Base-by-base conservation (phyloP, 179 eudicot genomes). In the Amaranthus tricolor region DNA sequence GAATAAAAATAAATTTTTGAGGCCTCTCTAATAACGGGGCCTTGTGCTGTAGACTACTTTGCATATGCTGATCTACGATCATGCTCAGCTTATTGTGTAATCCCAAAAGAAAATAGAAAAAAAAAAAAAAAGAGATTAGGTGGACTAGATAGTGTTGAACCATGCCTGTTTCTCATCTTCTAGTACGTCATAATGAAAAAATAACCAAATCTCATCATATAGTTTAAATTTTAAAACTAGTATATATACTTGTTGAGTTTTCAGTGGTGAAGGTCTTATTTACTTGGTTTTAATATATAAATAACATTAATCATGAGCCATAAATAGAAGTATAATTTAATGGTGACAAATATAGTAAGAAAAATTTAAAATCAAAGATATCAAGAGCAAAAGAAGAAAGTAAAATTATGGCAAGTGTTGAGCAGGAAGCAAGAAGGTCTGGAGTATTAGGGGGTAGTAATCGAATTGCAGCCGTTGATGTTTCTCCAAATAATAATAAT, bases 361-460 rank as follows among this genome's bases (percentile, higher is more conserved):
- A 5, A 13, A 70, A 5, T n/a, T 9, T 40, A 16, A 15, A 24
- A 17, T 13, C 14, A 17, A 24, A 24, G 49, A 66, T 13, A 6
- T 12, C 12, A 21, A 14, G 60, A 19, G 9, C 12, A 49, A 11
- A 48, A 10, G 5, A 8, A 50, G 1, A 7, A 12, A 40, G 4
- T 24, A 15, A 47, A 72, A 61, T 9, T 0, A 75, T 74, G 82
- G 78, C 74, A 48, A 79, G 54, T 9, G 40, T 78, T 50, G 66
- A 48, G 70, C 67, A 71, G 47, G 83, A 75, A 19, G 5, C 58
- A 24, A 65, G 79, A 20, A 62, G 20, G 20, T 52, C 60, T 53
- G 72, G 72, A 24, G 76, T 52, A 13, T 56, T 62, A 47, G 84
- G 77, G 45, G 66, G 84, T 17, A 86, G 80, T 77, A 83, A 83